Percentiles rank a stretch among this genome's conserved stretches.
phyloP scores from a whole-genome alignment of 2,329 filamentous ascomycete species.

The Pezicula carpinea region DNA sequence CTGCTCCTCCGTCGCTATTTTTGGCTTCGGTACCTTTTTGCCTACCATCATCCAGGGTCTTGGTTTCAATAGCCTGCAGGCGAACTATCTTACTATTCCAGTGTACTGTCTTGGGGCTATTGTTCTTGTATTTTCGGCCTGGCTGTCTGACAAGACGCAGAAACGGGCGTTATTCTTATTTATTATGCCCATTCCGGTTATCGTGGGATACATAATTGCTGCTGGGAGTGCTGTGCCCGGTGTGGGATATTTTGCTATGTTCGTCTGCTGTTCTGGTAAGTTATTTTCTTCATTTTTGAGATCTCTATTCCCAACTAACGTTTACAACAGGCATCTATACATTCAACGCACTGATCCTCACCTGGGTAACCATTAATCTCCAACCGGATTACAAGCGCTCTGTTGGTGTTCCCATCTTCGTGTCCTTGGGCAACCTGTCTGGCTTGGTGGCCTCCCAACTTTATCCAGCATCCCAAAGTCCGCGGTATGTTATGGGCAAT shows the following conservation, averaged over 20 bases:
- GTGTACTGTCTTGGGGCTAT: slow-evolving; percentile 29
- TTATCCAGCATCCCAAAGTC: slow-evolving; percentile 28
- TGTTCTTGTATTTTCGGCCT: slow-evolving; percentile 20
- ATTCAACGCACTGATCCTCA: slow-evolving; percentile 21
- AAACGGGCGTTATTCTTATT: slow-evolving; percentile 28
- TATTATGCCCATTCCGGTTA: slow-evolving; percentile 24
- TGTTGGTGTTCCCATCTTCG: slow-evolving; percentile 27
- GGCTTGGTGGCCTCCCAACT: slow-evolving; percentile 28
- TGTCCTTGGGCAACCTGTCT: slow-evolving; percentile 28
- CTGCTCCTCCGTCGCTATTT: slow-evolving; percentile 29
- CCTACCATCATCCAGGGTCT: slow-evolving; percentile 23
- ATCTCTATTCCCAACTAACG: slow-evolving; percentile 2
- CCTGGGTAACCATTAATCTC: slow-evolving; percentile 31
- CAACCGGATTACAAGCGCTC: slow-evolving; percentile 30
- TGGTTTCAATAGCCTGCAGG: slow-evolving; percentile 18
- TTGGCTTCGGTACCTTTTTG: slow-evolving; percentile 30
- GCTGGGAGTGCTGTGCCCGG: slow-evolving; percentile 24
- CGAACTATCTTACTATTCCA: slow-evolving; percentile 32
- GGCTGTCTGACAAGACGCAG: slow-evolving; percentile 28
- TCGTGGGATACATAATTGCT: slow-evolving; percentile 30
- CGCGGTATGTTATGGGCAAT: slow-evolving; percentile 28
- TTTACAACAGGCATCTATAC: slow-evolving; percentile 19
- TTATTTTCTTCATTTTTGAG: slow-evolving; percentile 4
- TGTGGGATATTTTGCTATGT: slow-evolving; percentile 32
- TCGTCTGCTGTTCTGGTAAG: slow-evolving; percentile 20